These are phyloP conservation scores for Fusarium proliferatum DNA, from an alignment of 2,329 filamentous ascomycete species.

Conservation along the genomic window DNA sequence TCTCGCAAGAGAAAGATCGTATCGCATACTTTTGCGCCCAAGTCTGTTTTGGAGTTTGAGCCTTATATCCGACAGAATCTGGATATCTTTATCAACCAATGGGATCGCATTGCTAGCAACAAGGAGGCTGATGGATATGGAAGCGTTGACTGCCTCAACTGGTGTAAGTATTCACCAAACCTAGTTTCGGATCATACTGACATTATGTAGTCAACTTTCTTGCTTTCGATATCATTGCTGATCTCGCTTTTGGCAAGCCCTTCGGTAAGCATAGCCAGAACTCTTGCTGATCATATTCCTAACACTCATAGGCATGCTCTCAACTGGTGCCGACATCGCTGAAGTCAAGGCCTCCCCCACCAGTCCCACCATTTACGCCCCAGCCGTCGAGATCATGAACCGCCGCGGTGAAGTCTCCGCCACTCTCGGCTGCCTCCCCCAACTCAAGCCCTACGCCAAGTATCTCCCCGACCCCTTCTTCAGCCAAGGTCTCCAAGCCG, in stretches of 20 bases:
- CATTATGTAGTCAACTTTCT: conserved; percentile 55
- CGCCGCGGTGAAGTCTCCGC: conserved; percentile 87
- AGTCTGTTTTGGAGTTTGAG: conserved; percentile 85
- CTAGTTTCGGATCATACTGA: not conserved
- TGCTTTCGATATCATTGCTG: conserved; percentile 63
- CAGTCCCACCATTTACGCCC: conserved; percentile 73
- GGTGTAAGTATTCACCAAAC: conserved; percentile 59
- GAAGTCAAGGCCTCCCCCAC: conserved; percentile 74
- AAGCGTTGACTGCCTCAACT: conserved; percentile 77
- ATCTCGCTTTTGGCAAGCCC: conserved; percentile 63
- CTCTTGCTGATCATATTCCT: no score
- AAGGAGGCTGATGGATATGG: conserved; percentile 67
- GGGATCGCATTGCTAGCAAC: conserved; percentile 71
- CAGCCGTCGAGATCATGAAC: conserved; percentile 91
- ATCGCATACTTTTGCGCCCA: conserved; percentile 88
- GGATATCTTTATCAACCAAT: conserved; percentile 77
- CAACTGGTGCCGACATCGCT: conserved; percentile 78
- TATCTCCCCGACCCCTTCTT: conserved; percentile 89
- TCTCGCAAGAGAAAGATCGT: conserved; percentile 90
- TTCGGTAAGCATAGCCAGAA: conserved; percentile 48
- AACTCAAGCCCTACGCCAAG: conserved; percentile 81
- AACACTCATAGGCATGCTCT: conserved; percentile 68
- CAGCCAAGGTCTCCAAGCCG: conserved; percentile 76
- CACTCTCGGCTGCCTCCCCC: conserved; percentile 79
- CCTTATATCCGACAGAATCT: conserved; percentile 88